Base-by-base conservation (phyloP, 2,329 filamentous ascomycete species). In the Trichophyton benhamiae region DNA sequence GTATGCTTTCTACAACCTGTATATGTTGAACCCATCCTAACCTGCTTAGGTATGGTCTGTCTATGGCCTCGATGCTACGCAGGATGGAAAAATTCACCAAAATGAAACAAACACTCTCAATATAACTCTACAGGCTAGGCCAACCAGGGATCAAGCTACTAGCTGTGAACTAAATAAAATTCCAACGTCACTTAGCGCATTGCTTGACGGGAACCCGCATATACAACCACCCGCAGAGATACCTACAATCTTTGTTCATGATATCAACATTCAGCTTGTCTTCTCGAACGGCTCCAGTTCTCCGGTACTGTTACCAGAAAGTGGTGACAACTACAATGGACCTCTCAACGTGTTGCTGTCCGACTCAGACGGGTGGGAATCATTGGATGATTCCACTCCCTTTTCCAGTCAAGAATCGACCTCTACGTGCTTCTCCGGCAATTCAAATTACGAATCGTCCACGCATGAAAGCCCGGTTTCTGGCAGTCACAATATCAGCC, bases 401-500 rank as follows among this genome's bases (percentile, higher is more conserved):
- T 65, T 63, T 57, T 66, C 61, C 4, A 66, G 65, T 48, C 65
- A 65, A 52, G 27, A 63, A 38, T 62, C 59, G 13, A 48, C 38
- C 1, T 53, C 48, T 44, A 59, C 27, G n/a, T 48, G 1, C n/a
- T 57, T 30, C 36, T 62, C 57, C n/a, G 41, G 22, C 22, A 44
- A 20, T 38, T 53, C 42, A 13, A 33, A 11, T 17, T 44, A 33
- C 9, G 36, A 0, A 63, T 22, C 69, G 60, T 59, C 61, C 52
- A 2, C 3, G 48, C 4, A 15, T 33, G 25, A 58, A 9, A 25
- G 33, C 13, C 9, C 33, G 20, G 30, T n/a, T 49, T 30, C 48
- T 27, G 22, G 30, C 8, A 5, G 11, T 15, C 15, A 8, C 4
- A 7, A 22, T 9, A 22, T 7, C 22, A 27, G 41, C 33, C 4